Evolutionary conservation across 495 filamentous ascomycete genomes (phyloP), one percentile per base, ranked within the genome.

Genomic region (Penicillium taxi): DNA sequence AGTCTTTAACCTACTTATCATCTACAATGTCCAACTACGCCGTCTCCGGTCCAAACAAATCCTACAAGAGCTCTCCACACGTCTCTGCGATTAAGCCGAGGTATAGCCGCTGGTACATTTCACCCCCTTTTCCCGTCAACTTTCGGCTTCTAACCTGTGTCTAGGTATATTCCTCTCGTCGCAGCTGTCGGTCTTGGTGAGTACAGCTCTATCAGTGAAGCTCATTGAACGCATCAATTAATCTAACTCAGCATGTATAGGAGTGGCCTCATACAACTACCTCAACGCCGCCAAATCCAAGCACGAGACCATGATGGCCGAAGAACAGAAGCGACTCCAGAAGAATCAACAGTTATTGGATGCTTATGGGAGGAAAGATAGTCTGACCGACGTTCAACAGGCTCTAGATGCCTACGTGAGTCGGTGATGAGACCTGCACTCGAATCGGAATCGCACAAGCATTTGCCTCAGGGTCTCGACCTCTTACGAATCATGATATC

Each of bases 321-420:
- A 59, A 17, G 64, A 65, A 37, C 48, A 63, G 39, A 47, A 61
- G 21, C 61, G 63, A 0, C 38, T 65, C 1, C 53, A 50, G 1
- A 41, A 41, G 15, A 65, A 68, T 35, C 52, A 50, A 14, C 46
- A 61, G 18, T 42, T 68, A 16, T 62, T 68, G 60, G 70, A 79
- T 20, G 74, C 77, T 1, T 80, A 78, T 26, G 75, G 75, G n/a
- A 72, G 73, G 39, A 70, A 77, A 35, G 59, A 61, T 5, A 75
- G 66, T 44, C 32, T 79, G 11, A 60, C 70, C 13, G 75, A 74
- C 55, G 56, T 80, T 24, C 70, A 78, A 47, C 59, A 70, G 6
- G 77, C 77, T n/a, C 54, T 80, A 34, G 55, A 61, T 22, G 26
- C 27, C 6, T 39, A 39, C 20, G 23, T 23, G 15, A 16, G 11